These are phyloP conservation scores for Astraeus odoratus DNA, from an alignment of 768 basidiomycete species.

Conservation along the genomic window DNA sequence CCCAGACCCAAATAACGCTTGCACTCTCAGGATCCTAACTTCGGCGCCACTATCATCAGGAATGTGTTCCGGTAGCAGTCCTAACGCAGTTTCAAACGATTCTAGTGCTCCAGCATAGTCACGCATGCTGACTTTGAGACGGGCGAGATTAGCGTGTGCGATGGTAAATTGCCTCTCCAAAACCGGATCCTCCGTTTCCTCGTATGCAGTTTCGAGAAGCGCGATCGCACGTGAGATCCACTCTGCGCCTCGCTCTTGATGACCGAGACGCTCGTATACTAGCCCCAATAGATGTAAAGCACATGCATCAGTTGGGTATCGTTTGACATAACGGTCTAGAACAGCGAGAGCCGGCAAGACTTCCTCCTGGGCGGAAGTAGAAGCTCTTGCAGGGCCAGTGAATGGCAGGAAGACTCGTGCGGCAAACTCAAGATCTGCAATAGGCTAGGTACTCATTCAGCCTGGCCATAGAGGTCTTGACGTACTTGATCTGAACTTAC, in stretches of 20 bases:
- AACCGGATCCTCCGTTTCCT: slow-evolving; percentile 72
- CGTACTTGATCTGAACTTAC: slow-evolving; percentile 36
- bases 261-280: slow-evolving; percentile 78
- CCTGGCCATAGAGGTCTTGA: background rate
- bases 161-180: slow-evolving; percentile 77
- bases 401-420: slow-evolving; percentile 45
- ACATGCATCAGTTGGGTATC: slow-evolving; percentile 59
- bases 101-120: slow-evolving; percentile 57
- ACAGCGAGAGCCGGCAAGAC: slow-evolving; percentile 78
- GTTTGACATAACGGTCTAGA: slow-evolving; percentile 66
- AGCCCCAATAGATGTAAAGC: slow-evolving; percentile 82
- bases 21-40: slow-evolving; percentile 43
- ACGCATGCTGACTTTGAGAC: slow-evolving; percentile 56
- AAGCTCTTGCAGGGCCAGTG: slow-evolving; percentile 15
- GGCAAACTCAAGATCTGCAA: slow-evolving; percentile 76
- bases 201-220: slow-evolving; percentile 82
- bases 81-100: slow-evolving; percentile 66
- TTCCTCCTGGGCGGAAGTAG: slow-evolving; percentile 30
- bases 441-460: slow-evolving; percentile 37
- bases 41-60: slow-evolving; percentile 25
- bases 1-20: slow-evolving; percentile 65
- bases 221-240: slow-evolving; percentile 56
- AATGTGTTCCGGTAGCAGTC: slow-evolving; percentile 46
- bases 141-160: slow-evolving; percentile 76
- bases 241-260: slow-evolving; percentile 50